Percentiles rank a stretch among this genome's conserved stretches.
These are phyloP conservation scores for Candida sakaeoensis DNA, from an alignment of 805 yeast genomes.

Conservation along the genomic window DNA sequence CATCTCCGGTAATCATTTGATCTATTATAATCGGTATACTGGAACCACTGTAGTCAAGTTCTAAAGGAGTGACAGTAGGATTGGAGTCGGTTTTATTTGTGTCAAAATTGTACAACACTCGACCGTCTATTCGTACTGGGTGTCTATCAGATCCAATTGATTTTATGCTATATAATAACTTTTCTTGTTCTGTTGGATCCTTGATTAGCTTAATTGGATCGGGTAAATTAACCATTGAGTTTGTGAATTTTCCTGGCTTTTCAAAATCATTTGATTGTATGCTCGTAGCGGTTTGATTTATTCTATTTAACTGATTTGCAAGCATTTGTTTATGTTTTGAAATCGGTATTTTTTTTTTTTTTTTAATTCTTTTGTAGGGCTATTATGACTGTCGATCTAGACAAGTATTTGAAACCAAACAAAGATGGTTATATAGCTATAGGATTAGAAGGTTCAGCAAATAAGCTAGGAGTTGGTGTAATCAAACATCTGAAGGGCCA, in stretches of 20 bases:
- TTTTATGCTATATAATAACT: constrained; percentile 42
- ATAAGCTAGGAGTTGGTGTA: constrained; percentile 91
- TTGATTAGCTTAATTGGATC: constrained; percentile 54
- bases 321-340: constrained; percentile 3
- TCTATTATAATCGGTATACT: neutral
- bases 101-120: constrained; percentile 18
- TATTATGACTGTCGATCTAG: constrained; percentile 43
- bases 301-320: constrained; percentile 19
- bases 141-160: constrained; percentile 19
- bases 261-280: constrained; percentile 45
- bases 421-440: constrained; percentile 63
- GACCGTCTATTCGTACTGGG: constrained; percentile 52
- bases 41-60: neutral
- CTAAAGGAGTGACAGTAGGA: constrained; percentile 3
- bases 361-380: neutral
- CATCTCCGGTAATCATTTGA: neutral
- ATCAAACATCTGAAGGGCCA: constrained; percentile 70
- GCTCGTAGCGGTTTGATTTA: constrained; percentile 38
- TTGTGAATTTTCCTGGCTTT: constrained; percentile 62
- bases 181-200: constrained; percentile 55
- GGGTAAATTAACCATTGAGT: constrained; percentile 52
- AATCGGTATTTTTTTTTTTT: constrained; percentile 3
- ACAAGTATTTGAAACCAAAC: constrained; percentile 38
- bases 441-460: constrained; percentile 97
- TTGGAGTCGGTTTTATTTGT: neutral